These are phyloP conservation scores for Isatis tinctoria DNA, from an alignment of 345 rosid species.

Conservation along the genomic window DNA sequence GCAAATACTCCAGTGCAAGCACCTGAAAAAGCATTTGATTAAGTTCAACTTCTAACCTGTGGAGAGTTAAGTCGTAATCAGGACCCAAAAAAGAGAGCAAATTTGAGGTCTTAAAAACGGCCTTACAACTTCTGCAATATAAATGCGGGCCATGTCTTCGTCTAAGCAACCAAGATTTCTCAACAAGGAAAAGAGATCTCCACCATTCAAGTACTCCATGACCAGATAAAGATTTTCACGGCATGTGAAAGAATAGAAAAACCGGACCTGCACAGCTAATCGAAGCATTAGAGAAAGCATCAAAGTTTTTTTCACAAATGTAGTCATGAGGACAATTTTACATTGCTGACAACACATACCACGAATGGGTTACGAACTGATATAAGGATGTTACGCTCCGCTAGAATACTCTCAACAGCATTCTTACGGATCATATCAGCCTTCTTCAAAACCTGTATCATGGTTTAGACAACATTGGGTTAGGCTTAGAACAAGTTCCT, in stretches of 20 bases:
- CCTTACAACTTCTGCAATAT: conserved; percentile 96
- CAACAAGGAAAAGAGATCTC: conserved; percentile 90
- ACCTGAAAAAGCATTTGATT: conserved; percentile 53
- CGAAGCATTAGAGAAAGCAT: conserved; percentile 28
- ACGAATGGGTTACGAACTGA: conserved; percentile 96
- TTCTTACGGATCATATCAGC: conserved; percentile 97
- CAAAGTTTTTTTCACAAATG: conserved; percentile 21
- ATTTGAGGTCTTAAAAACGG: conserved; percentile 11
- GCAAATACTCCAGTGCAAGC: conserved; percentile 97
- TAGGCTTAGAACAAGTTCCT: conserved; percentile 11
- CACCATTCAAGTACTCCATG: conserved; percentile 97
- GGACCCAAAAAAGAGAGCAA: background rate
- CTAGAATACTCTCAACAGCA: conserved; percentile 95
- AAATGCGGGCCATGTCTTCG: conserved; percentile 86
- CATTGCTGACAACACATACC: conserved; percentile 46
- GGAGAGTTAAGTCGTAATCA: background rate
- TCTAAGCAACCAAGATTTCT: conserved; percentile 92
- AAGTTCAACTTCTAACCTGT: background rate
- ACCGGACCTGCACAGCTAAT: conserved; percentile 68
- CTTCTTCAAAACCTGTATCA: conserved; percentile 77
- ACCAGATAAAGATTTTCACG: conserved; percentile 95
- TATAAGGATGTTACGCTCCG: conserved; percentile 91
- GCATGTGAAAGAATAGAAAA: conserved; percentile 98
- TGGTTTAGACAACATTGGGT: conserved; percentile 6
- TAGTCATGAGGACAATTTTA: conserved; percentile 11